Evolutionary conservation across 768 basidiomycete species (phyloP), one percentile per base, ranked within the genome.

Genomic region (Termitomyces eurrhizus): DNA sequence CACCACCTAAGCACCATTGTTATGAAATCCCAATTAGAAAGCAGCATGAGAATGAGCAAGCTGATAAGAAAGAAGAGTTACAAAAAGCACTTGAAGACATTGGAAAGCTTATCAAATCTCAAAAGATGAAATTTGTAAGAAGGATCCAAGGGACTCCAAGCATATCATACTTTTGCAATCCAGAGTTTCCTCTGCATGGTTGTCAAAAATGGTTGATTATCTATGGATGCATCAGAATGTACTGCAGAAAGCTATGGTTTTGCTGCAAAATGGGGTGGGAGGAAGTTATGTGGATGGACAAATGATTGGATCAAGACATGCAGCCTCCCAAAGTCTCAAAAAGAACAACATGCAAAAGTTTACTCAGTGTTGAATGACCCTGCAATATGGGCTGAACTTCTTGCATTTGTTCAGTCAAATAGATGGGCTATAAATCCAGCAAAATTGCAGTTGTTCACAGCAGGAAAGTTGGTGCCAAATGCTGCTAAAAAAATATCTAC

Each of bases 351-450:
- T 21, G 21, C 21, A 21, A 21, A 21, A 21, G 21, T 36, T 3
- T 36, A 4, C 35, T 36, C 3, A 11, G 36, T 76, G 8, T 66
- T 72, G 33, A 45, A 63, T 46, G 70, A 75, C 56, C 71, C 71
- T 16, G 61, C 18, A 9, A 66, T 74, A 26, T 29, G 52, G 12
- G 71, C 67, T 12, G 73, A 74, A 55, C 62, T 74, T 16, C 58
- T 70, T 1, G 56, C 72, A 41, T 76, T 64, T 59, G 13, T 75
- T 26, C 64, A 67, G 9, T 70, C 70, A 32, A 68, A 77, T 52
- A 76, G 75, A 63, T 77, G 74, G 75, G 61, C 69, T 44, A 72
- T 74, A 58, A 54, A 74, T 61, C 75, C 75, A 8, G 60, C 46
- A 32, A 77, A 74, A 60, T 56, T 77, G n/a, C 64, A 50, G 0